A percentile compares a stretch with the other conserved stretches of the same genome.
phyloP scores from a whole-genome alignment of 2,329 filamentous ascomycete species.

The Passalora sequoiae region DNA sequence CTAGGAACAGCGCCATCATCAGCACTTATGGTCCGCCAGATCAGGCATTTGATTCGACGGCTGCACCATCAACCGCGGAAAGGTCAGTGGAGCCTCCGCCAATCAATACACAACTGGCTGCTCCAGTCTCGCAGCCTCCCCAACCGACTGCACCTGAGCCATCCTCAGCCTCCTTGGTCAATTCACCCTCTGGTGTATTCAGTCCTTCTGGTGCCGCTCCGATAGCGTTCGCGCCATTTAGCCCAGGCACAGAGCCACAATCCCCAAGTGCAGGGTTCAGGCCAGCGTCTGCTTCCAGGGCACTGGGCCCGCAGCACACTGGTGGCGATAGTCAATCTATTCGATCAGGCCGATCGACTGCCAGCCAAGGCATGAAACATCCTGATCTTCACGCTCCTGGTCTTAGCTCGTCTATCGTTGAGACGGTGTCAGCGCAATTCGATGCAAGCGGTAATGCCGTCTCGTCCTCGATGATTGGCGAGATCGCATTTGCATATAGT shows the following conservation, averaged over 20 bases:
- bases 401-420: slow-evolving; percentile 81
- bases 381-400: slow-evolving; percentile 75
- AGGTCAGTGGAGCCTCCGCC: slow-evolving; percentile 10
- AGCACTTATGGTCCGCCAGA: slow-evolving; percentile 17
- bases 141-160: slow-evolving; percentile 3
- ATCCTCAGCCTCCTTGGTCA: slow-evolving; percentile 7
- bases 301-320: slow-evolving; percentile 51
- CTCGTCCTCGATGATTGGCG: slow-evolving; percentile 71
- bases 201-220: slow-evolving; percentile 11
- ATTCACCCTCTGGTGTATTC: slow-evolving; percentile 21
- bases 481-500: slow-evolving; percentile 84
- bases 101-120: slow-evolving; percentile 4
- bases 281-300: slow-evolving; percentile 21
- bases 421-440: slow-evolving; percentile 83
- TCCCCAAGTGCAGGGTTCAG: slow-evolving; percentile 28
- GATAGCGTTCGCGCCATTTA: slow-evolving; percentile 29
- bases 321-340: slow-evolving; percentile 83
- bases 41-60: slow-evolving; percentile 4
- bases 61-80: slow-evolving; percentile 8
- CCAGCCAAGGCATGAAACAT: slow-evolving; percentile 63
- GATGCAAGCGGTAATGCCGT: slow-evolving; percentile 67
- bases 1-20: slow-evolving; percentile 78
- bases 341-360: slow-evolving; percentile 74
- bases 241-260: slow-evolving; percentile 19
- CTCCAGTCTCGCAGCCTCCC: slow-evolving; percentile 9